Evolutionary conservation across 2,329 filamentous ascomycete species (phyloP), one percentile per base, ranked within the genome.

Genomic region (Thielaviopsis cerberus): DNA sequence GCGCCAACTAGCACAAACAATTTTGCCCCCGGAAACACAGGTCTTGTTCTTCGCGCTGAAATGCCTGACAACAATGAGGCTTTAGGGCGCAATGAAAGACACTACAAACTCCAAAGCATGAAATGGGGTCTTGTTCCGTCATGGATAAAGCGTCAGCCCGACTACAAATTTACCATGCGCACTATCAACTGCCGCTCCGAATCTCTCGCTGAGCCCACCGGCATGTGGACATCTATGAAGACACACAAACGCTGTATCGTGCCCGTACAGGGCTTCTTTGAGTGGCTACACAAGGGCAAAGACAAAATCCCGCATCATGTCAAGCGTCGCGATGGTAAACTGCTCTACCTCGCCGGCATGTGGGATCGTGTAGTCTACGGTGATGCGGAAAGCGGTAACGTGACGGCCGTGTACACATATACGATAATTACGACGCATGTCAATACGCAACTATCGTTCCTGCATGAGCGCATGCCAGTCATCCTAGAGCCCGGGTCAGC

Each of bases 131-230:
- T 98, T 6, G 76, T 97, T 15, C 91, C 92, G 0, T 95, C 85
- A 69, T 97, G 91, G 91, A 94, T 87, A 3, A 94, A 91, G 71
- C 78, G 84, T 13, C 82, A 82, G 56, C 87, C 88, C 0, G 82
- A 88, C 66, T 91, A 92, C 65, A 76, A 79, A 25, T 81, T 82
- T 1, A 76, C 88, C 69, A 77, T 94, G 75, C 88, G 85, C 66
- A 95, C 89, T 0, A 97, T 97, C 69, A 97, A 98, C 70, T 97
- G 91, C 68, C 83, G 91, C 2, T 87, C 91, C 66, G 91, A 97
- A 69, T 92, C 88, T 0, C 73, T 97, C 22, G 75, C 80, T 5
- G 79, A 83, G 10, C 77, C 84, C 8, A 79, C 82, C 4, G 89
- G 90, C 11, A 86, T 97, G 82, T 97, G 92, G 92, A 85, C 80